These are phyloP conservation scores for Kuraishia capsulata DNA, from an alignment of 805 yeast species.

Conservation along the genomic window DNA sequence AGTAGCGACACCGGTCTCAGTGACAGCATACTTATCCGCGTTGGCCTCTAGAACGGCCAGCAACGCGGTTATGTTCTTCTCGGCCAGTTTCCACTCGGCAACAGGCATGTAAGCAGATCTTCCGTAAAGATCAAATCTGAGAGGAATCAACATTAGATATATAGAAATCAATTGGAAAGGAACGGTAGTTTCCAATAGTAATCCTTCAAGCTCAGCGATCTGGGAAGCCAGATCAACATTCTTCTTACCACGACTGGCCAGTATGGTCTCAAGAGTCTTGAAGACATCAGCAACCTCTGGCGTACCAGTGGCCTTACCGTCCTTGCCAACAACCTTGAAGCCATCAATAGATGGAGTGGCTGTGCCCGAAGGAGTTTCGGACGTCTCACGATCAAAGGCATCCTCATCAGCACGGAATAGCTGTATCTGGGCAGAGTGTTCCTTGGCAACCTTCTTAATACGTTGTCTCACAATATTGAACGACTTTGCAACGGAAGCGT, in stretches of 20 bases:
- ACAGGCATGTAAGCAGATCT: constrained; percentile 65
- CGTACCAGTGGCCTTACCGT: constrained; percentile 24
- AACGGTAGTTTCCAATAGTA: constrained; percentile 36
- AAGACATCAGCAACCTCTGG: constrained; percentile 40
- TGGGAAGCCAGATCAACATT: constrained; percentile 81
- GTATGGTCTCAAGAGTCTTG: constrained; percentile 59
- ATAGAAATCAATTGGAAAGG: constrained; percentile 75
- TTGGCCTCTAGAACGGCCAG: constrained; percentile 63
- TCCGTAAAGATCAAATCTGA: constrained; percentile 75
- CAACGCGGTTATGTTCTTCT: constrained; percentile 50
- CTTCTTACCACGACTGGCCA: constrained; percentile 93
- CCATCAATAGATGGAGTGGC: constrained; percentile 27
- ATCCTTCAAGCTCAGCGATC: constrained; percentile 57
- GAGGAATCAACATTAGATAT: constrained; percentile 73
- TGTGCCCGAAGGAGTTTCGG: constrained; percentile 17
- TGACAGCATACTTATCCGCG: constrained; percentile 48
- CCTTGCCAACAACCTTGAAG: constrained; percentile 26
- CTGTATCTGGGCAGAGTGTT: constrained; percentile 50
- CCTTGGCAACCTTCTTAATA: constrained; percentile 70
- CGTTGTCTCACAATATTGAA: constrained; percentile 85
- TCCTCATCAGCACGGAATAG: constrained; percentile 64
- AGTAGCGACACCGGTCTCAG: constrained; percentile 61
- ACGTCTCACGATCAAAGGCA: constrained; percentile 41
- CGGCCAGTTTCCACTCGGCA: constrained; percentile 70
- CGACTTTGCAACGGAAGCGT: constrained; percentile 77